Conservation (phyloP, 2,329 filamentous ascomycete genomes). For the Tolypocladium endophyticum region DNA sequence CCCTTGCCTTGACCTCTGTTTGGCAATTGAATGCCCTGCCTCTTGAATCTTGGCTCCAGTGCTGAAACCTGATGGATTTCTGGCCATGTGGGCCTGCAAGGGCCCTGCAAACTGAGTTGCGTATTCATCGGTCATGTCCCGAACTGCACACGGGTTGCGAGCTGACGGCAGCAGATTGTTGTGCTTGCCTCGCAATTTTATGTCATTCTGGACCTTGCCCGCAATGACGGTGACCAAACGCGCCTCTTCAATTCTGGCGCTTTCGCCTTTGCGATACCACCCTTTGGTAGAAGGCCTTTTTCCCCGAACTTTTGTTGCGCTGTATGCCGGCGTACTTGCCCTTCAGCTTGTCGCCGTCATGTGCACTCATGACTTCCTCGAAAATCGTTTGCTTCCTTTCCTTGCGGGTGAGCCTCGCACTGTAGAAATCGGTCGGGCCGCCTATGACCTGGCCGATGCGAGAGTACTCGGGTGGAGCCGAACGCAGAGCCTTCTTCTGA, state of each 20-base stretch:
- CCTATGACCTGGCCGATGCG: constrained; percentile 84
- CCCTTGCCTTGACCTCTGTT: not conserved
- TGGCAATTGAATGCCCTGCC: not conserved
- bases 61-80: not conserved
- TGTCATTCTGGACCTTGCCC: not conserved
- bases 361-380: constrained; percentile 58
- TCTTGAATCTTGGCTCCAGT: no score
- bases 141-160: not conserved
- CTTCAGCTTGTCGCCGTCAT: constrained; percentile 60
- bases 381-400: constrained; percentile 80
- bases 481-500: constrained; percentile 80
- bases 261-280: constrained; percentile 40
- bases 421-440: constrained; percentile 81
- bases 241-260: constrained; percentile 8
- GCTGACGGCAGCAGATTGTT: not conserved
- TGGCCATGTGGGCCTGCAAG: not conserved
- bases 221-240: not conserved
- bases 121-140: not conserved
- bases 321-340: constrained; percentile 83
- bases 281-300: constrained; percentile 81
- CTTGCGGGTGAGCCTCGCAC: constrained; percentile 69
- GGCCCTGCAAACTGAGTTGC: not conserved
- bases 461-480: constrained; percentile 61
- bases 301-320: constrained; percentile 70
- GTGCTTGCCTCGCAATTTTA: not conserved